phyloP scores from a whole-genome alignment of 352 stramenopile species.

The Pythium aquatile region DNA sequence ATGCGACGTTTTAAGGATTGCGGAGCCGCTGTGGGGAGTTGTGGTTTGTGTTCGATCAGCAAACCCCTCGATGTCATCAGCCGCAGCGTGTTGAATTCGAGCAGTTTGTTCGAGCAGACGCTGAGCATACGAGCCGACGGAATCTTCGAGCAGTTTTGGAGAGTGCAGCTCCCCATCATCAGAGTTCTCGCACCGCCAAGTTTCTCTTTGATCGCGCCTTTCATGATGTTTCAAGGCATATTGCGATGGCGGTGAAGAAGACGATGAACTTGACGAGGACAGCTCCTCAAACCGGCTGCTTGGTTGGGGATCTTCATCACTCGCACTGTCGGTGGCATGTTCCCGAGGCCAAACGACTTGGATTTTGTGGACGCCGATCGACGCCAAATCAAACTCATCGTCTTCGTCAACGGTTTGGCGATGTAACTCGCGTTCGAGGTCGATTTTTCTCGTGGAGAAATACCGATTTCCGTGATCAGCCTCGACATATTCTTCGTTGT shows the following conservation, averaged over 20 bases:
- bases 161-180: not conserved
- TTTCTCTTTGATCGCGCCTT: not conserved
- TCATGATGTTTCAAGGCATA: not conserved
- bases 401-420: constrained; percentile 13
- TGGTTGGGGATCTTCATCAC: constrained; percentile 3
- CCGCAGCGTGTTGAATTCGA: not conserved
- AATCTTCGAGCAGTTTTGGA: constrained; percentile 19
- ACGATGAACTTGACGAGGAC: constrained; percentile 13
- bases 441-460: constrained; percentile 2
- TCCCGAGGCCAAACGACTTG: constrained; percentile 35
- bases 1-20: not conserved
- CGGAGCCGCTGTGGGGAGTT: not conserved
- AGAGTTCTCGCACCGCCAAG: not conserved
- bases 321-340: not conserved
- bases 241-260: not conserved
- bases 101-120: constrained; percentile 12
- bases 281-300: constrained; percentile 16
- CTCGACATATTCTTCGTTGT: not conserved
- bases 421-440: constrained; percentile 5
- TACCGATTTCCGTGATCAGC: not conserved
- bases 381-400: constrained; percentile 39
- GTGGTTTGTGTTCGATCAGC: too few relatives aligned
- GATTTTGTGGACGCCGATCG: constrained; percentile 58
- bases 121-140: constrained; percentile 8
- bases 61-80: not conserved